Base-by-base conservation (phyloP, 495 filamentous ascomycete genomes). In the Hamigera avellanea region DNA sequence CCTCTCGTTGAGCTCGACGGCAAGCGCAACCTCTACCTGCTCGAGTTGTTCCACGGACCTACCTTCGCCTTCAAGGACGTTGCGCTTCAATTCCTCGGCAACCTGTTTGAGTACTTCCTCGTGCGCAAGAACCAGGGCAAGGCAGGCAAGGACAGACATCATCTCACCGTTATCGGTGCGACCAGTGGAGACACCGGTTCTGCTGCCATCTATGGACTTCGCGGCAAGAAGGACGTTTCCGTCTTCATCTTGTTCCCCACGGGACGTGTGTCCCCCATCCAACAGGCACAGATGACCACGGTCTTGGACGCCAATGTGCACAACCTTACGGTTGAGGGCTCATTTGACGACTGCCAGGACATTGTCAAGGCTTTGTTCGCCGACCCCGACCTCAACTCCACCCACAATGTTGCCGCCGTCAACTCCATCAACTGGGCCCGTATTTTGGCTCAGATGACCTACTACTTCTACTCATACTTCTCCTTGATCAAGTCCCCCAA, bases 1-100 rank as follows among this genome's bases (percentile, higher is more conserved):
- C 89, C 91, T 0, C 51, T 84, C 9, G 70, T 83, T 26, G 67
- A 77, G 8, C 69, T 94, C 18, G 59, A 81, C 36, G 50, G 63
- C 14, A 61, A 81, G 39, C 71, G 75, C 44, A 76, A 85, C 52
- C 54, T 95, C 7, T 70, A 93, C 53, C 60, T 96, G 8, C 76
- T 96, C 8, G 91, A 98, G 59, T 78, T 98, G 8, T 98, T 95
- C 72, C 89, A 96, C 54, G 91, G 91, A n/a, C 88, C 86, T 1
- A 95, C 76, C n/a, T 94, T 80, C 47, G 75, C 89, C 6, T 95
- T 95, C 70, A 95, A 95, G 60, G 88, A 50, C 47, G 81, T 81
- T 12, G 88, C 89, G 4, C 59, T 95, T 16, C 86, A 94, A 48
- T 86, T 93, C 46, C 64, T 98, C 6, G 91, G 91, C 16, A 95